A percentile compares a stretch with the other conserved stretches of the same genome.
Evolutionary conservation across 2,329 filamentous ascomycete genomes (phyloP).

Genomic region (Cladorrhinum sp.): DNA sequence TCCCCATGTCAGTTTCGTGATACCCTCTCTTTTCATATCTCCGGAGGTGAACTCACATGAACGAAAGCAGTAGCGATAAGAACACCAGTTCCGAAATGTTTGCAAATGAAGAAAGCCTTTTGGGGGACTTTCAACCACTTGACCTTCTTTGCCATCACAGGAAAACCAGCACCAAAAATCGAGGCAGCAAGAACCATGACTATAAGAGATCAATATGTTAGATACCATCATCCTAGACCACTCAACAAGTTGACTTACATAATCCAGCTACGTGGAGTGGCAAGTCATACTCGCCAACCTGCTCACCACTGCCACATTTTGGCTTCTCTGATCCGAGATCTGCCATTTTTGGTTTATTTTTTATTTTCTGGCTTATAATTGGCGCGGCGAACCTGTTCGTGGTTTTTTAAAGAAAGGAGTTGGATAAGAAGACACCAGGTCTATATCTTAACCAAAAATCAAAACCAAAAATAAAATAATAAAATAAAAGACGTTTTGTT

Average conservation of each 20-base stretch:
- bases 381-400: background rate
- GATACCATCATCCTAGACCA: background rate
- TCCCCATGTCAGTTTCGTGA: conserved; percentile 1
- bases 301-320: conserved; percentile 37
- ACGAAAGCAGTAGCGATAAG: conserved; percentile 72
- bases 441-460: conserved; percentile 21
- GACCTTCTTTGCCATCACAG: conserved; percentile 53
- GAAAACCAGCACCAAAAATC: conserved; percentile 48
- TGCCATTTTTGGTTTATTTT: conserved; percentile 14
- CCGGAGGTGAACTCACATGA: conserved; percentile 48
- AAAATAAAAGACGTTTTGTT: conserved; percentile 24
- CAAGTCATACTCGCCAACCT: conserved; percentile 42
- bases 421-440: conserved; percentile 17
- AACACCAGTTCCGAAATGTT: conserved; percentile 69
- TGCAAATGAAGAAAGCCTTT: conserved; percentile 59
- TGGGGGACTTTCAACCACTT: conserved; percentile 56
- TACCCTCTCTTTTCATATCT: background rate
- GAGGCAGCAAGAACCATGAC: conserved; percentile 42
- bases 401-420: conserved; percentile 1
- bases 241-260: conserved; percentile 34
- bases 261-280: conserved; percentile 40
- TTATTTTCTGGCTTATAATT: background rate
- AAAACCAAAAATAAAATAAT: conserved; percentile 3
- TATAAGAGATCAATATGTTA: conserved; percentile 22
- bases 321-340: conserved; percentile 35